phyloP scores from a whole-genome alignment of 2,329 filamentous ascomycete species.

The Colletotrichum spinosum region DNA sequence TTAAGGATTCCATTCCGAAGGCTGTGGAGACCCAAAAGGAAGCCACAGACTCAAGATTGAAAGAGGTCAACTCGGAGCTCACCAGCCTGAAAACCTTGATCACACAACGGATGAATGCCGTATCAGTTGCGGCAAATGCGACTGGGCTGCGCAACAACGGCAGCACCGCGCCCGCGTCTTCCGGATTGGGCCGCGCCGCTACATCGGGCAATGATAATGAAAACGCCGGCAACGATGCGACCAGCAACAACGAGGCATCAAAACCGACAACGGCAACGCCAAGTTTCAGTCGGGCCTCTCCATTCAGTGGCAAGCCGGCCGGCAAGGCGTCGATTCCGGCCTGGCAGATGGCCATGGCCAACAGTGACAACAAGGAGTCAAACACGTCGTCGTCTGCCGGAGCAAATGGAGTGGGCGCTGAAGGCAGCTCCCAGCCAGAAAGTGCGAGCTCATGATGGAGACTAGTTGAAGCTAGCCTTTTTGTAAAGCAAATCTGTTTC shows the following conservation, averaged over 20 bases:
- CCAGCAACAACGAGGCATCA: constrained; percentile 45
- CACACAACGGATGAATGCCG: constrained; percentile 66
- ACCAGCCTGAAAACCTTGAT: constrained; percentile 93
- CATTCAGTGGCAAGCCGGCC: constrained; percentile 55
- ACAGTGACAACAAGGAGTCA: constrained; percentile 59
- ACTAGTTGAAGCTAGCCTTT: not conserved
- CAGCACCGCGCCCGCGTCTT: constrained; percentile 37
- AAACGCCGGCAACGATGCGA: constrained; percentile 42
- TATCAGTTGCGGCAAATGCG: constrained; percentile 41
- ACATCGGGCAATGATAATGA: constrained; percentile 46
- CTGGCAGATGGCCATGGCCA: constrained; percentile 81
- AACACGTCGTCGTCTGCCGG: constrained; percentile 42
- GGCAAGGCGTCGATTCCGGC: constrained; percentile 78
- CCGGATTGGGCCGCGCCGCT: constrained; percentile 3
- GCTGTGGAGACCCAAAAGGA: constrained; percentile 91
- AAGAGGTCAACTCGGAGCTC: constrained; percentile 87
- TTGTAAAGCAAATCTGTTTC: not conserved
- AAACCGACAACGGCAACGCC: constrained; percentile 45
- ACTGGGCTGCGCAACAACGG: constrained; percentile 43
- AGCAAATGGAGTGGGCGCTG: constrained; percentile 39
- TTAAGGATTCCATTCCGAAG: constrained; percentile 89
- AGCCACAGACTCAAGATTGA: constrained; percentile 81
- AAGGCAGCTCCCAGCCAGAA: constrained; percentile 37
- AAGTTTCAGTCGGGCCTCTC: constrained; percentile 42
- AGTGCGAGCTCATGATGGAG: constrained; percentile 8